These are phyloP conservation scores for Camelina sativa DNA, from an alignment of 345 rosid genomes.

Conservation along the genomic window DNA sequence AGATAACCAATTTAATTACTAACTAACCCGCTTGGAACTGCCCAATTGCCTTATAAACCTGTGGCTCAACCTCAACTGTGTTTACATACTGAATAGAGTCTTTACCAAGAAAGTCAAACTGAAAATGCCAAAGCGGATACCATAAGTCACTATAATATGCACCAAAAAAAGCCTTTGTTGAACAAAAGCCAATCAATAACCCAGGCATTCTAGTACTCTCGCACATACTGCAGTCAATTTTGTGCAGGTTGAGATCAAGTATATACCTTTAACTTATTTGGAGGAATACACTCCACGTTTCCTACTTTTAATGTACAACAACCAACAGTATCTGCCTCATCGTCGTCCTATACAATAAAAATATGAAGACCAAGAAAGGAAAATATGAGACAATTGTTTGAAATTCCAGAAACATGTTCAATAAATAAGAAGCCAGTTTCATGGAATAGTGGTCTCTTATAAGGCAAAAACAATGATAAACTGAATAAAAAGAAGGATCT, in stretches of 20 bases:
- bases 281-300: conserved; percentile 89
- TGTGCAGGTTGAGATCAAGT: conserved; percentile 16
- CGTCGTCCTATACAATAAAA: conserved; percentile 70
- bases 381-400: conserved; percentile 16
- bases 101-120: conserved; percentile 99
- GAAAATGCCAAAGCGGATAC: conserved; percentile 35
- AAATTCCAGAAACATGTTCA: conserved; percentile 2
- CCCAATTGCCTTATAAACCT: conserved; percentile 89
- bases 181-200: neutral
- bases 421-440: neutral
- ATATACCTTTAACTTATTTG: conserved; percentile 80
- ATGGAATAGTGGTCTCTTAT: conserved; percentile 15
- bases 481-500: neutral
- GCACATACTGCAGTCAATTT: conserved; percentile 2
- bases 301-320: conserved; percentile 97
- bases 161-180: conserved; percentile 11
- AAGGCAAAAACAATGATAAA: neutral
- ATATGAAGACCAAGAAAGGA: conserved; percentile 22
- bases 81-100: conserved; percentile 97
- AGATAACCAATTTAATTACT: neutral
- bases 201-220: conserved; percentile 18
- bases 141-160: conserved; percentile 22
- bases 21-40: conserved; percentile 74
- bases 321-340: conserved; percentile 99
- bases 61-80: conserved; percentile 91